A percentile compares a stretch with the other conserved stretches of the same genome.
Conservation (phyloP, 768 basidiomycete species). For the Roridomyces roridus region DNA sequence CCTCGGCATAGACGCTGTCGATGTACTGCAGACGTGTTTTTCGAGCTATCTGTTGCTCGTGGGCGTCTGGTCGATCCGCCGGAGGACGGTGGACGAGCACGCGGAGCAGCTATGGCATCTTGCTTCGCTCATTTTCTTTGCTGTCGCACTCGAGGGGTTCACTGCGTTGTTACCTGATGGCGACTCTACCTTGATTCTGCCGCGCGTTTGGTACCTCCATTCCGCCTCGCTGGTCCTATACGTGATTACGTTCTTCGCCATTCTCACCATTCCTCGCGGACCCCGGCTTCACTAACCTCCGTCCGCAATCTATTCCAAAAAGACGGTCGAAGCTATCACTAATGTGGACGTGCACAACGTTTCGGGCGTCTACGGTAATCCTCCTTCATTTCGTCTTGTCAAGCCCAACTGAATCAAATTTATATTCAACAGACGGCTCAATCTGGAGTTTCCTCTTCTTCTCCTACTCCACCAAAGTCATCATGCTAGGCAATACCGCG, state of each 20-base stretch:
- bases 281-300: constrained; percentile 77
- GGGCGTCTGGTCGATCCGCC: neutral
- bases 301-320: constrained; percentile 75
- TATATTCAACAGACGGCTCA: constrained; percentile 55
- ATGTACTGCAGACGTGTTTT: neutral
- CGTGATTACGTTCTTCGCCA: constrained; percentile 41
- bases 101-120: neutral
- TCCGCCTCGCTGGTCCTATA: constrained; percentile 48
- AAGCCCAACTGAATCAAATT: neutral
- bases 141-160: neutral
- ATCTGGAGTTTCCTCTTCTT: constrained; percentile 71
- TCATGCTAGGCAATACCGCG: constrained; percentile 79
- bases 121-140: neutral
- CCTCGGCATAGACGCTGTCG: neutral
- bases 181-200: too few relatives aligned
- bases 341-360: constrained; percentile 75
- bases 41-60: neutral
- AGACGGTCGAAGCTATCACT: constrained; percentile 62
- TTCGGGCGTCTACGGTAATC: constrained; percentile 63
- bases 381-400: too few relatives aligned
- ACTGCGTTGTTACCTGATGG: too few relatives aligned
- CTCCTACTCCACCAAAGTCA: constrained; percentile 85
- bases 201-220: constrained; percentile 54
- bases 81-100: neutral
- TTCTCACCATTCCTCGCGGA: constrained; percentile 68